Base-by-base conservation (phyloP, 768 basidiomycete species). In the Mycena polygramma region DNA sequence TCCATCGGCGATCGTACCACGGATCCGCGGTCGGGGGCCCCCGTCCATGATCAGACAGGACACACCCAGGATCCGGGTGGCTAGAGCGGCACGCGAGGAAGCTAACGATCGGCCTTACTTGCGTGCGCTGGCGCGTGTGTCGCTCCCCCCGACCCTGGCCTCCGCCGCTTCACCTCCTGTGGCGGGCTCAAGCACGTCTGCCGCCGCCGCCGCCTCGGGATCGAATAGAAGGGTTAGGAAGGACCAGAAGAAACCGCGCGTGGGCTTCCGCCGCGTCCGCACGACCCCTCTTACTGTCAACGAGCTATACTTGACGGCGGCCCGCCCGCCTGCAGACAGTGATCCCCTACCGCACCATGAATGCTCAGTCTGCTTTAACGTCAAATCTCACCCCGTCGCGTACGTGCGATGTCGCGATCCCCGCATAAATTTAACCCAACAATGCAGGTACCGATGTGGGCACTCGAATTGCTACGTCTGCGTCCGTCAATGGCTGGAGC, bases 381-480 rank as follows among this genome's bases (percentile, higher is more conserved):
- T 55, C 54, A 55, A 55, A 30, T 55, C 54, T 10, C 54, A 55
- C 35, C 54, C 54, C 7, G 54, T 55, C 9, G 3, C 15, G 54
- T 55, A 36, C 2, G 53, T 10, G 3, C 11, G 6, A 3, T 35
- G 2, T 7, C 41, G 17, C 17, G 10, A 43, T n/a, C 41, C 41
- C 4, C 41, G 10, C 41, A 1, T 55, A 20, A 1, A 3, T 0
- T 8, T 20, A 19, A 19, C 54, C 35, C 20, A 6, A 36, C 30
- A n/a, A 10, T 10, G 13, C 15, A 55, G 54, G 15, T 55, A 55
- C 54, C 5, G 26, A 19, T 55, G 54, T 37, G 35, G 35, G 2
- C 54, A 55, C 15, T 5, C 30, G 30, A 3, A 55, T 17, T 55
- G 54, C 37, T 55, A 55, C 20, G 54, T 55, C 7, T 55, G 54